Evolutionary conservation across 257 asterid genomes (phyloP), one percentile per base, ranked within the genome.

Genomic region (Galeopsis tetrahit): DNA sequence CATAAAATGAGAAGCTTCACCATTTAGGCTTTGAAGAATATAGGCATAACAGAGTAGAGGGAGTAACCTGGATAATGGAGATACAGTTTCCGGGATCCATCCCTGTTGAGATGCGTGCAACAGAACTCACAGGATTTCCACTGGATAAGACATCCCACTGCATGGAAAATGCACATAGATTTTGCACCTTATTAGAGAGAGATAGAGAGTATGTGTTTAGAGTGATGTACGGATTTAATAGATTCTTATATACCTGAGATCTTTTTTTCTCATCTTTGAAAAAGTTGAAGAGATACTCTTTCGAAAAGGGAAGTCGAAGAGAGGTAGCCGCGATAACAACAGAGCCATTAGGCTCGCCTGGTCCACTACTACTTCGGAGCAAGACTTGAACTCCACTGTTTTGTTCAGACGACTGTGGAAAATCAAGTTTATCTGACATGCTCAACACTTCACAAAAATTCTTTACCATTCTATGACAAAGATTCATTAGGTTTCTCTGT

Each of bases 71-170:
- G 65, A 90, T 66, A 31, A 88, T 62, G 48, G 96, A 78, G 76
- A 90, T 64, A 48, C 78, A 67, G 8, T 87, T 90, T 67, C 85
- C 93, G 33, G 85, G 80, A 77, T 81, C 78, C 7, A 57, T 38
- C 15, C 96, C 95, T 1, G 95, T 84, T 28, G 89, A 52, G 76
- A 92, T 70, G 66, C 69, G 86, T 10, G 93, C 92, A 17, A 86
- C 81, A 44, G 82, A 77, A 66, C 33, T 66, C 52, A 79, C 78
- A 5, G 84, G 80, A 64, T 72, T 79, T 36, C 85, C 92, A 71
- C 75, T 35, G 10, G 86, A 80, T 42, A 88, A 60, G 35, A 80
- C 84, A 69, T 92, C 97, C 96, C 96, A 92, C 96, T 92, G 81
- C 79, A 80, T 6, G 17, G 4, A n/a, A 57, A 68, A 74, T 49